Evolutionary conservation across 2,329 filamentous ascomycete species (phyloP).

Genomic region (Phaeophleospora eucalypticola): DNA sequence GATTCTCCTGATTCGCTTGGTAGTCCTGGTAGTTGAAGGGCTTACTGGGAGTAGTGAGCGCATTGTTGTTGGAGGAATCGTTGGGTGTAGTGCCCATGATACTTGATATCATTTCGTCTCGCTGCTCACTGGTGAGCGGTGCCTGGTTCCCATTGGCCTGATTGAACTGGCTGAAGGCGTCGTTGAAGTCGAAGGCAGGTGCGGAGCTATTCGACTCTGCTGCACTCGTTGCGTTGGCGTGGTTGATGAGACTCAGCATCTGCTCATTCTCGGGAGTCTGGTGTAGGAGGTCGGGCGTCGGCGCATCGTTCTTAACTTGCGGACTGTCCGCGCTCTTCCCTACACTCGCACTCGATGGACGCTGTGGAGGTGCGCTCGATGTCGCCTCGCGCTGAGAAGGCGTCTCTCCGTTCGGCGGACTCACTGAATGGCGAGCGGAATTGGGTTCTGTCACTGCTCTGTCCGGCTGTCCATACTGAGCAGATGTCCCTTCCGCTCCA

Average conservation of each 20-base stretch:
- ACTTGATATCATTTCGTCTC: slow-evolving; percentile 42
- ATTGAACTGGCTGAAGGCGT: slow-evolving; percentile 46
- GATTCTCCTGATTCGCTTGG: neutral
- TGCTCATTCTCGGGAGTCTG: slow-evolving; percentile 42
- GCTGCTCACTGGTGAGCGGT: slow-evolving; percentile 46
- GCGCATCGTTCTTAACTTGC: slow-evolving; percentile 39
- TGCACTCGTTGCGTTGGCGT: slow-evolving; percentile 39
- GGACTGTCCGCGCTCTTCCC: slow-evolving; percentile 26
- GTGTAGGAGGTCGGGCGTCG: slow-evolving; percentile 34
- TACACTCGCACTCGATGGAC: slow-evolving; percentile 4
- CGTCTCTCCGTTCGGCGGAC: slow-evolving; percentile 22
- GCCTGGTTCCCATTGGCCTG: slow-evolving; percentile 41
- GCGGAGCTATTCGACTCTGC: slow-evolving; percentile 32
- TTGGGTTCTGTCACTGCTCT: slow-evolving; percentile 23
- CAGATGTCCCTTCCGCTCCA: slow-evolving; percentile 31
- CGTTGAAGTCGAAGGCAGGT: slow-evolving; percentile 43
- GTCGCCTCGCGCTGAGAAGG: slow-evolving; percentile 15
- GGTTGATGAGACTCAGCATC: slow-evolving; percentile 50
- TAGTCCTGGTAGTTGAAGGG: neutral
- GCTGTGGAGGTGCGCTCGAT: slow-evolving; percentile 18
- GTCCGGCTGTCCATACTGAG: slow-evolving; percentile 27
- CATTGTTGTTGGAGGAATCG: slow-evolving; percentile 49
- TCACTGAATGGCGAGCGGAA: slow-evolving; percentile 25
- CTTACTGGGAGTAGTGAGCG: slow-evolving; percentile 36
- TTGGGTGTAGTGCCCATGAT: slow-evolving; percentile 41